Evolutionary conservation across 148 eudicot genomes (phyloP), one percentile per base, ranked within the genome.

Genomic region (Polygonum aviculare): DNA sequence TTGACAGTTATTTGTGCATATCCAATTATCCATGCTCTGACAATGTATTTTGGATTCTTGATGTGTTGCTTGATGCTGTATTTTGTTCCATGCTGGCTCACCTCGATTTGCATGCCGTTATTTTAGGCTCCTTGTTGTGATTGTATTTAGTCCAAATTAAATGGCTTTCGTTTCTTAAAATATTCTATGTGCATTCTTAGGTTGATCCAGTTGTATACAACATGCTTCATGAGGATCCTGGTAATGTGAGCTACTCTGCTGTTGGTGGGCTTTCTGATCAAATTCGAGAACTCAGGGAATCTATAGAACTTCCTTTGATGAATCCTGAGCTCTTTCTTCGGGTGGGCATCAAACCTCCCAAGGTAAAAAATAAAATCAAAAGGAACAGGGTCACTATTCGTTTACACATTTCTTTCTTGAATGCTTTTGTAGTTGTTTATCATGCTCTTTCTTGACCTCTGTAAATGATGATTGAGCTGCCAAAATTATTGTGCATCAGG

Each of bases 121-220:
- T 26, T 2, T 31, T 60, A 60, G 38, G 4, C 16, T 60, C 38
- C 36, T 22, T 60, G 5, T 31, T 10, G 69, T 60, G 35, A 3
- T 60, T 60, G 69, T 60, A 12, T 60, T 12, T 31, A 60, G 31
- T 22, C 31, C 31, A 55, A 18, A 55, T 21, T 8, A 59, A 1
- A 59, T 59, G 8, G 60, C 36, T 7, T 57, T 57, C 38, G 2
- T 54, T 35, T 36, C 16, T 67, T 44, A 38, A 67, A 36, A 67
- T 67, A 67, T 26, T 60, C 15, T 19, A 16, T 67, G 5, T 67
- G 38, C 72, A 36, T 36, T 67, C 2, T 41, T 81, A 95, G 98
- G 99, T 96, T 69, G 99, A 96, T 84, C 99, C 99, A 63, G 99
- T 93, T 82, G 99, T 95, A n/a, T 95, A 95, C 82, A 95, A 93